Evolutionary conservation across 2,329 filamentous ascomycete genomes (phyloP).

Genomic region (Aspergillus sp.): DNA sequence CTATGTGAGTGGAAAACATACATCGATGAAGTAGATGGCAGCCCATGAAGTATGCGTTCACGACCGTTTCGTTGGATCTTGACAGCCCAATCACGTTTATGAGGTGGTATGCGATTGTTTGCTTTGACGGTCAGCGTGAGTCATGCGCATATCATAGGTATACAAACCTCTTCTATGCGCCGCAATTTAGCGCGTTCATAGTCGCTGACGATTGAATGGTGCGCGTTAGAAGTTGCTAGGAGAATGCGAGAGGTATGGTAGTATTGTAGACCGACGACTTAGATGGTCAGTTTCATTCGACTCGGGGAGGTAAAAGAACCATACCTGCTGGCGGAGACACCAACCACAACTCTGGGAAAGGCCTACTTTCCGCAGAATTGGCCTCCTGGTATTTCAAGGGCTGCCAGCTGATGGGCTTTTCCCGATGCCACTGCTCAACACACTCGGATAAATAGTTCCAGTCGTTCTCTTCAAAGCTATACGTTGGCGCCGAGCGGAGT

Average conservation of each 20-base stretch:
- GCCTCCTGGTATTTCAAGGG: conserved; percentile 33
- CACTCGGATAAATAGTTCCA: conserved; percentile 27
- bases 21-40: conserved; percentile 35
- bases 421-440: conserved; percentile 32
- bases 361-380: conserved; percentile 21
- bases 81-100: conserved; percentile 32
- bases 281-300: background rate
- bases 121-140: conserved; percentile 16
- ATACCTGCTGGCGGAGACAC: conserved; percentile 35
- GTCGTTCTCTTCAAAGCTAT: conserved; percentile 20
- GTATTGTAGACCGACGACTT: conserved; percentile 41
- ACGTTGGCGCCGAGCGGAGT: conserved; percentile 22
- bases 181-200: conserved; percentile 27
- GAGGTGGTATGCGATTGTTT: conserved; percentile 30
- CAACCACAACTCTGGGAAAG: conserved; percentile 40
- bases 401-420: conserved; percentile 33
- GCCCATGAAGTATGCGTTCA: conserved; percentile 36
- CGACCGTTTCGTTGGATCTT: conserved; percentile 34
- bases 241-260: conserved; percentile 37
- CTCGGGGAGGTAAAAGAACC: background rate
- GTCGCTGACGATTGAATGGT: conserved; percentile 23
- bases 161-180: conserved; percentile 29
- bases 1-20: conserved; percentile 14
- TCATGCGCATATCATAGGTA: background rate
- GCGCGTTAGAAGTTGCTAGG: conserved; percentile 28